A percentile compares a stretch with the other conserved stretches of the same genome.
These are phyloP conservation scores for Rhododendron henanense DNA, from an alignment of 148 eudicot species.

Conservation along the genomic window DNA sequence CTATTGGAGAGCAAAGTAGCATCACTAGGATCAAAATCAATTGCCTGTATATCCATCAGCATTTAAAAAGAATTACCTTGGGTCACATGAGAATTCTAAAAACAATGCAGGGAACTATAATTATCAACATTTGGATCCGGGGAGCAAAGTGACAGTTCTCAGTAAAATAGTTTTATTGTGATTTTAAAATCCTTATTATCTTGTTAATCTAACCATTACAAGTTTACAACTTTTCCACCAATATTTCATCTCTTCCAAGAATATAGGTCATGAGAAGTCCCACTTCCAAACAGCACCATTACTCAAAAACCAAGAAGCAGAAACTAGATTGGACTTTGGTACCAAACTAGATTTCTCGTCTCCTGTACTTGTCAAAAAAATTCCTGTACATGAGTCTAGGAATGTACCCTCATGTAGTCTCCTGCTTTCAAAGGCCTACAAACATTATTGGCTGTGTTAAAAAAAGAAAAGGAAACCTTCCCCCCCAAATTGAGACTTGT, in stretches of 20 bases:
- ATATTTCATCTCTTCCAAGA: background rate
- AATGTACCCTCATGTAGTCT: background rate
- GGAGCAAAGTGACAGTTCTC: background rate
- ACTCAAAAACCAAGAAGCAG: background rate
- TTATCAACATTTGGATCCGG: background rate
- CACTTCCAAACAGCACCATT: background rate
- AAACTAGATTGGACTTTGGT: background rate
- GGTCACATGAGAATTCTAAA: background rate
- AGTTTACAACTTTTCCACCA: background rate
- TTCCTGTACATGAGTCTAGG: background rate
- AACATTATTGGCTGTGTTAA: background rate
- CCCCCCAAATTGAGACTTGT: background rate
- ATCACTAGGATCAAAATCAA: constrained; percentile 80
- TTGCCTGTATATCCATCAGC: constrained; percentile 53
- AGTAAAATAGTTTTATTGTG: background rate
- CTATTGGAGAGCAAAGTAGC: constrained; percentile 83
- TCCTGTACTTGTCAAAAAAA: background rate
- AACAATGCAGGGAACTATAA: background rate
- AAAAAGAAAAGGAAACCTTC: background rate
- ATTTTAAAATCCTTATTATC: background rate
- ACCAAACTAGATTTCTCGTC: background rate
- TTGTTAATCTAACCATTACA: background rate
- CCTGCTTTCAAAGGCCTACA: background rate
- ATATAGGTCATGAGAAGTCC: background rate
- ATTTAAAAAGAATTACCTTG: background rate